Evolutionary conservation across 2,329 filamentous ascomycete species (phyloP).

Genomic region (Ceratocystis destructans): DNA sequence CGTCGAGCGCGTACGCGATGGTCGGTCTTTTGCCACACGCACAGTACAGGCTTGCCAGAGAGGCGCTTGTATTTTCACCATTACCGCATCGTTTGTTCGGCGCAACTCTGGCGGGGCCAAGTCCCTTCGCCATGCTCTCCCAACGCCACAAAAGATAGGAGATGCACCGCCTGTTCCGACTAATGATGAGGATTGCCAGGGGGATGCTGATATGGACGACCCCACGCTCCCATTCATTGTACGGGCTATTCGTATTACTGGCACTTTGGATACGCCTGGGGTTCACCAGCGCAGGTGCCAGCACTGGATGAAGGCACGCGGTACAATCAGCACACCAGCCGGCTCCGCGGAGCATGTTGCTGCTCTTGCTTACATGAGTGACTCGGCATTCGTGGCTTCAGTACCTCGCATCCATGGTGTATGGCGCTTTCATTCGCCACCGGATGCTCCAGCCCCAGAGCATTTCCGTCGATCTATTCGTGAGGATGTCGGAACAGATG

Average conservation of each 20-base stretch:
- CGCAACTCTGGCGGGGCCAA: conserved; percentile 41
- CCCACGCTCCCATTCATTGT: conserved; percentile 38
- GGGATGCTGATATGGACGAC: conserved; percentile 34
- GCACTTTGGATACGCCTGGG: conserved; percentile 29
- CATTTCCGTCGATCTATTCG: conserved; percentile 8
- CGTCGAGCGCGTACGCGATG: conserved; percentile 85
- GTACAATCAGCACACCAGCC: conserved; percentile 57
- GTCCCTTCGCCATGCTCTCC: conserved; percentile 51
- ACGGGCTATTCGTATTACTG: conserved; percentile 31
- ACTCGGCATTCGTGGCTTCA: conserved; percentile 87
- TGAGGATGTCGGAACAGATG: conserved; percentile 22
- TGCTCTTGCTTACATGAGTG: conserved; percentile 84
- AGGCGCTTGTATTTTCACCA: conserved; percentile 85
- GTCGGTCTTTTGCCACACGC: conserved; percentile 75
- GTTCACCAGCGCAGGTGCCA: conserved; percentile 54
- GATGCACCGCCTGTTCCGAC: conserved; percentile 27
- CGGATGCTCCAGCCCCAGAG: conserved; percentile 25
- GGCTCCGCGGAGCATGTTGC: conserved; percentile 70
- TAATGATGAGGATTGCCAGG: conserved; percentile 30
- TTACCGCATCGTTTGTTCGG: conserved; percentile 76
- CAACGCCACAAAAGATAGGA: conserved; percentile 37
- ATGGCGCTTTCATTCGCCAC: conserved; percentile 52
- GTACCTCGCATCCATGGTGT: conserved; percentile 67
- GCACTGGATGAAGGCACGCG: conserved; percentile 63
- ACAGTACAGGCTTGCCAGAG: conserved; percentile 92